A percentile compares a stretch with the other conserved stretches of the same genome.
These are phyloP conservation scores for Alliaria petiolata DNA, from an alignment of 345 rosid genomes.

Conservation along the genomic window DNA sequence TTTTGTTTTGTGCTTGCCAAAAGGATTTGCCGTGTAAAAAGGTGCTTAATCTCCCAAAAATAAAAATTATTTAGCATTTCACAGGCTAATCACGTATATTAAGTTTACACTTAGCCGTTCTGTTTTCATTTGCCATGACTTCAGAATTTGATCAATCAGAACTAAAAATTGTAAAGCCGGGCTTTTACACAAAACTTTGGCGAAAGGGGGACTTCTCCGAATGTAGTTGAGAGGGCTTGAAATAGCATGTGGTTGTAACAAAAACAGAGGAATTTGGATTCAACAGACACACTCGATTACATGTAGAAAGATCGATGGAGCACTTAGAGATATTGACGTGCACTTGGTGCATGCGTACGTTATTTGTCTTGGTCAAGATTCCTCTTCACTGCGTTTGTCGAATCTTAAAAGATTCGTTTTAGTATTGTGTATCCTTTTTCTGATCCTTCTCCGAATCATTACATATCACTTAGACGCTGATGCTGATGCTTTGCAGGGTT, in stretches of 20 bases:
- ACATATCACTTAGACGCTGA: slow-evolving; percentile 9
- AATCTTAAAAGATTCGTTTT: slow-evolving; percentile 26
- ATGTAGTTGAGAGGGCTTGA: not conserved
- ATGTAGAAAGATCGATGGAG: slow-evolving; percentile 16
- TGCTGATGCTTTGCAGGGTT: not conserved
- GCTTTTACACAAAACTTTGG: not conserved
- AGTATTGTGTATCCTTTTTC: not conserved
- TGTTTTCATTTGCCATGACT: not conserved
- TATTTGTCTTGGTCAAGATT: slow-evolving; percentile 30
- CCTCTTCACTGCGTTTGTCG: slow-evolving; percentile 32
- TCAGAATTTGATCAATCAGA: not conserved
- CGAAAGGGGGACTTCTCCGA: no score
- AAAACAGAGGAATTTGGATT: not conserved
- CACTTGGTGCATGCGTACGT: slow-evolving; percentile 30
- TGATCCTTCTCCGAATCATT: slow-evolving; percentile 25
- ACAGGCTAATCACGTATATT: no score
- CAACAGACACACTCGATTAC: slow-evolving; percentile 21
- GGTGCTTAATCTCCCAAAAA: no score
- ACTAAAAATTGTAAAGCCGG: no score
- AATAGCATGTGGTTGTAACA: not conserved
- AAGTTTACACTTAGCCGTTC: not conserved
- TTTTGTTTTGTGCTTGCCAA: no score
- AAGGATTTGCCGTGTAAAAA: no score
- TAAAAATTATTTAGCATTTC: not conserved
- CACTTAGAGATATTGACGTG: slow-evolving; percentile 13